These are phyloP conservation scores for Scheffersomyces spartinae DNA, from an alignment of 805 yeast species.

Conservation along the genomic window DNA sequence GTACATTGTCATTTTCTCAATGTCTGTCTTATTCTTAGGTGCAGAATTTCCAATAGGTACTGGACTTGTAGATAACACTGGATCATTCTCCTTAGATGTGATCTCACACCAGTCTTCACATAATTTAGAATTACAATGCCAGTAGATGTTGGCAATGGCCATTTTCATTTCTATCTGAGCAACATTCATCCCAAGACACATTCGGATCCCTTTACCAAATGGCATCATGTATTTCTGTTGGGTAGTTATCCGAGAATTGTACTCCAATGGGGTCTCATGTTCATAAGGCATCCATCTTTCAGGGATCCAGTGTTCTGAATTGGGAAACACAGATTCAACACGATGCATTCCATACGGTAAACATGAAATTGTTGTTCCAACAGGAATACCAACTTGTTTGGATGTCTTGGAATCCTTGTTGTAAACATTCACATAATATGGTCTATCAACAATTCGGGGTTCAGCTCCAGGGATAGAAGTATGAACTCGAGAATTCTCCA, in stretches of 20 bases:
- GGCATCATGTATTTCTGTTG: conserved; percentile 51
- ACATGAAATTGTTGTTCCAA: conserved; percentile 23
- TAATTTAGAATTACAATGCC: conserved; percentile 31
- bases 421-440: conserved; percentile 10
- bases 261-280: conserved; percentile 16
- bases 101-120: conserved; percentile 34
- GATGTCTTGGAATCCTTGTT: conserved; percentile 9
- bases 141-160: conserved; percentile 40
- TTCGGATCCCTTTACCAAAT: conserved; percentile 62
- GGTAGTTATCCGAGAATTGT: conserved; percentile 20
- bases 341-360: conserved; percentile 31
- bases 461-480: conserved; percentile 69
- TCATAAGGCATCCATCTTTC: conserved; percentile 25
- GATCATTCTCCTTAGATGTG: conserved; percentile 5
- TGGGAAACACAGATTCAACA: conserved; percentile 18
- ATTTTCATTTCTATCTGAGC: conserved; percentile 59
- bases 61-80: conserved; percentile 2
- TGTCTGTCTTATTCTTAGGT: conserved; percentile 21
- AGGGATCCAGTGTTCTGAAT: conserved; percentile 23
- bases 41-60: no score
- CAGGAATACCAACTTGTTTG: conserved; percentile 13
- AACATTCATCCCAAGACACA: conserved; percentile 65
- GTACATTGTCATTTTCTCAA: conserved; percentile 42
- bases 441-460: conserved; percentile 36
- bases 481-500: conserved; percentile 51